A percentile compares a stretch with the other conserved stretches of the same genome.
Evolutionary conservation across 1,284 basidiomycete genomes (phyloP).

Genomic region (Cystobasidium slooffiae): DNA sequence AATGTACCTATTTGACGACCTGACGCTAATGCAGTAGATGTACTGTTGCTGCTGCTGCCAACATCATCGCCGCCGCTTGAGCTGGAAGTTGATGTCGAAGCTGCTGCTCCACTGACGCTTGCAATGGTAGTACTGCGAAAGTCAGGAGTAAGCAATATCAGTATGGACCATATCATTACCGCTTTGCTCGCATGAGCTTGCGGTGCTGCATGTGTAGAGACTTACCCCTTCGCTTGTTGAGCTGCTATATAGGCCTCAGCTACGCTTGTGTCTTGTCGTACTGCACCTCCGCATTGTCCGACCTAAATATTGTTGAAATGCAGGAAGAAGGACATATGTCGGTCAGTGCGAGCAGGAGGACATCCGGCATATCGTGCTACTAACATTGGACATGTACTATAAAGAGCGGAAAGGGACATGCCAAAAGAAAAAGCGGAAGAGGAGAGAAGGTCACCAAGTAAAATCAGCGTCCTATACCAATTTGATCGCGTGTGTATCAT

Average conservation of each 20-base stretch:
- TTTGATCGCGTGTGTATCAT: too few relatives aligned
- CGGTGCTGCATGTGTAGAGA: not conserved
- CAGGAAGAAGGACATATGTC: not conserved
- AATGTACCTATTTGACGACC: not conserved
- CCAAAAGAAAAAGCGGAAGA: not conserved
- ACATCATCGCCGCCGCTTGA: too few relatives aligned
- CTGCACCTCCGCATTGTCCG: slow-evolving; percentile 37
- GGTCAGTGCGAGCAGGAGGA: not conserved
- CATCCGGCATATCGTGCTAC: not conserved
- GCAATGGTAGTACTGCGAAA: not conserved
- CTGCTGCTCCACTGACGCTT: not conserved
- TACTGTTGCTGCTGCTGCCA: not conserved
- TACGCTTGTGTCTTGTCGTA: slow-evolving; percentile 19
- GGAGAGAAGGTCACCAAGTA: not conserved
- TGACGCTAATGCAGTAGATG: not conserved
- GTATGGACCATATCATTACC: too few relatives aligned
- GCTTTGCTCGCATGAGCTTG: not conserved
- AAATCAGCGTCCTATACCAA: not conserved
- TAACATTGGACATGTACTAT: slow-evolving; percentile 26
- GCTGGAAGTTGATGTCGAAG: not conserved
- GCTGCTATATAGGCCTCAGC: slow-evolving; percentile 23
- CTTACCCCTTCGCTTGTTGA: slow-evolving; percentile 9
- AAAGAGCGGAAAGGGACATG: too few relatives aligned
- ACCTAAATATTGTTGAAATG: slow-evolving; percentile 23
- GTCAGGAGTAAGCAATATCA: too few relatives aligned